A percentile compares a stretch with the other conserved stretches of the same genome.
These are phyloP conservation scores for Schizosaccharomyces cryophilus DNA, from an alignment of 805 yeast species.

Conservation along the genomic window DNA sequence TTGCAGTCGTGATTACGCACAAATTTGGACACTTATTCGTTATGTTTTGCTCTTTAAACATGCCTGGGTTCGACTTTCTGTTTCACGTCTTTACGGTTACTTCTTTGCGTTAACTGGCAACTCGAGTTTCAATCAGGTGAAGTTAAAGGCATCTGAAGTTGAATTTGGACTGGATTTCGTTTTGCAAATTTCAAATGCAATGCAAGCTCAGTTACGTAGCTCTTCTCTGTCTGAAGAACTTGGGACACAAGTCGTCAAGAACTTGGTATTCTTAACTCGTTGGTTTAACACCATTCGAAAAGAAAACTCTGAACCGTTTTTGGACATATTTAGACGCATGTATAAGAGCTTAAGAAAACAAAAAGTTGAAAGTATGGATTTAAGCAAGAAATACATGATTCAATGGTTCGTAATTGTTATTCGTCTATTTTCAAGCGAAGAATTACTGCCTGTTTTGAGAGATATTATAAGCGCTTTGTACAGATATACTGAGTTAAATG, in stretches of 20 bases:
- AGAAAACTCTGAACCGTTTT: not conserved
- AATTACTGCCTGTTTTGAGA: conserved; percentile 22
- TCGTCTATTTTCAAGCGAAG: not conserved
- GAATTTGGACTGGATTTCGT: conserved; percentile 16
- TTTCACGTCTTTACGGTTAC: conserved; percentile 34
- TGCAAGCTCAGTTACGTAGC: conserved; percentile 60
- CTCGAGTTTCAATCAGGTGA: conserved; percentile 13
- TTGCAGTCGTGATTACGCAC: conserved; percentile 14
- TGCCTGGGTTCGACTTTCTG: conserved; percentile 60
- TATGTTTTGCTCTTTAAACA: conserved; percentile 57
- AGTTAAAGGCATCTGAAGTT: not conserved
- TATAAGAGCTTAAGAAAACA: conserved; percentile 19
- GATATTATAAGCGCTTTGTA: conserved; percentile 31
- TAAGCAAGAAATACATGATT: not conserved
- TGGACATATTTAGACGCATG: not conserved
- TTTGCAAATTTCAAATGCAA: conserved; percentile 32
- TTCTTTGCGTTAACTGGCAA: conserved; percentile 17
- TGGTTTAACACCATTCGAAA: conserved; percentile 19
- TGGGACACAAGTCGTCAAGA: conserved; percentile 40
- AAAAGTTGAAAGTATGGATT: conserved; percentile 19
- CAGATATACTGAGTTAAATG: conserved; percentile 14
- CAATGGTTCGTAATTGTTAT: not conserved
- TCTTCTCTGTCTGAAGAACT: conserved; percentile 42
- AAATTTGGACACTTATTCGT: conserved; percentile 28
- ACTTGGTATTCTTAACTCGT: conserved; percentile 33